Conservation (phyloP, 495 filamentous ascomycete species). For the Penicillium fimorum region DNA sequence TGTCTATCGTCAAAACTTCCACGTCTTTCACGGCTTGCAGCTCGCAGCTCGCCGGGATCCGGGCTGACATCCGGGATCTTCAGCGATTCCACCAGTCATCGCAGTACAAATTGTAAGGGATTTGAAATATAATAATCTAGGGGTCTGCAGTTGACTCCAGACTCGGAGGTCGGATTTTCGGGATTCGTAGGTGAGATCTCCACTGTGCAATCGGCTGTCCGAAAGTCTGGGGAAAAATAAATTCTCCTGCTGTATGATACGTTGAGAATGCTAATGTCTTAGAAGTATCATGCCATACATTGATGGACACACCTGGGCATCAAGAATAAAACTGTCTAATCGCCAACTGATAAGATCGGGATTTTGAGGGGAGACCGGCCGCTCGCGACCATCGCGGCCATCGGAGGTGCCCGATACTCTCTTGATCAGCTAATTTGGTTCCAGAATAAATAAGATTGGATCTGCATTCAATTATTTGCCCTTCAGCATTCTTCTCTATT, state of each 20-base stretch:
- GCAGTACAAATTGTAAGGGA: background rate
- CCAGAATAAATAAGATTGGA: constrained; percentile 13
- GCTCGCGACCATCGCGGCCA: constrained; percentile 40
- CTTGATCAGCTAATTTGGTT: constrained; percentile 23
- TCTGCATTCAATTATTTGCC: constrained; percentile 1
- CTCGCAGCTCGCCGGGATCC: constrained; percentile 16
- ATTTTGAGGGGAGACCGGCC: constrained; percentile 30
- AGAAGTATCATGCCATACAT: background rate
- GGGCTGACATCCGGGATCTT: constrained; percentile 8
- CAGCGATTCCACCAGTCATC: background rate
- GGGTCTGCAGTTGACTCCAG: background rate
- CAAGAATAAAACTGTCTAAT: background rate
- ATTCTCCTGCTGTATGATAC: background rate
- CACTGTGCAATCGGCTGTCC: constrained; percentile 2
- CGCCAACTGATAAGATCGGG: constrained; percentile 35
- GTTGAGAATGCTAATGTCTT: background rate
- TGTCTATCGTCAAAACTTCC: background rate
- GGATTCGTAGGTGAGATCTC: constrained; percentile 17
- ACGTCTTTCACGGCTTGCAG: background rate
- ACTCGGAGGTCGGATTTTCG: constrained; percentile 24
- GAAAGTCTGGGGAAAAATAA: constrained; percentile 19
- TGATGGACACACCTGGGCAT: too few relatives aligned
- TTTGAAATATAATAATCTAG: constrained; percentile 4
- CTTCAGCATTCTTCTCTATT: background rate
- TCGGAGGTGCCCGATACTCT: constrained; percentile 46